Evolutionary conservation across 768 basidiomycete species (phyloP).

Genomic region (Pleurotus giganteus): DNA sequence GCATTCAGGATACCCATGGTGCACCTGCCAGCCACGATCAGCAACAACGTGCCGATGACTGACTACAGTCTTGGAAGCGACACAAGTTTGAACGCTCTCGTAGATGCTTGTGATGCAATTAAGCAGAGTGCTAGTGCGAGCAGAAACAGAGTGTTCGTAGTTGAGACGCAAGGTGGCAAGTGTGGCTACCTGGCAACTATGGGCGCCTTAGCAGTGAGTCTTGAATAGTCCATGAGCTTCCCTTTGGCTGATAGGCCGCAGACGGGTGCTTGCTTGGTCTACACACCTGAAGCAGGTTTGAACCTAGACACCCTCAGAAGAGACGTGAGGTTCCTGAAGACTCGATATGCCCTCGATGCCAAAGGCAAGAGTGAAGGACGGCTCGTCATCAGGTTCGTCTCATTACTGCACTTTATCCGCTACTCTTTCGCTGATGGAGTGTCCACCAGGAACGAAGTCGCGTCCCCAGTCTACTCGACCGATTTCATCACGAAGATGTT

Average conservation of each 20-base stretch:
- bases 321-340: conserved; percentile 88
- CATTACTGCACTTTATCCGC: background rate
- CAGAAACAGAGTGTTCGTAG: conserved; percentile 93
- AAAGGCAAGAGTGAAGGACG: conserved; percentile 93
- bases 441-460: conserved; percentile 68
- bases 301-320: conserved; percentile 73
- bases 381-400: conserved; percentile 79
- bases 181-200: conserved; percentile 95
- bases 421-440: conserved; percentile 5
- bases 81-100: conserved; percentile 96
- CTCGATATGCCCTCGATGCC: conserved; percentile 79
- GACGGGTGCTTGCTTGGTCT: conserved; percentile 91
- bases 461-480: conserved; percentile 89
- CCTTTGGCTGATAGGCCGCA: conserved; percentile 23
- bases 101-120: conserved; percentile 97
- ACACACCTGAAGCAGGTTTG: conserved; percentile 92
- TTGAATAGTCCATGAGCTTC: background rate
- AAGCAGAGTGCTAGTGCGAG: conserved; percentile 98
- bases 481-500: conserved; percentile 91
- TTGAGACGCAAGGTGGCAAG: conserved; percentile 96
- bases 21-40: conserved; percentile 94
- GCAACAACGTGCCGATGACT: conserved; percentile 97
- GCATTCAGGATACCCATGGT: conserved; percentile 95
- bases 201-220: conserved; percentile 90
- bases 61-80: conserved; percentile 95